Percentiles rank a stretch among this genome's conserved stretches.
These are phyloP conservation scores for Paramecium pentaurelia DNA, from an alignment of 73 alveolate genomes.

Conservation along the genomic window DNA sequence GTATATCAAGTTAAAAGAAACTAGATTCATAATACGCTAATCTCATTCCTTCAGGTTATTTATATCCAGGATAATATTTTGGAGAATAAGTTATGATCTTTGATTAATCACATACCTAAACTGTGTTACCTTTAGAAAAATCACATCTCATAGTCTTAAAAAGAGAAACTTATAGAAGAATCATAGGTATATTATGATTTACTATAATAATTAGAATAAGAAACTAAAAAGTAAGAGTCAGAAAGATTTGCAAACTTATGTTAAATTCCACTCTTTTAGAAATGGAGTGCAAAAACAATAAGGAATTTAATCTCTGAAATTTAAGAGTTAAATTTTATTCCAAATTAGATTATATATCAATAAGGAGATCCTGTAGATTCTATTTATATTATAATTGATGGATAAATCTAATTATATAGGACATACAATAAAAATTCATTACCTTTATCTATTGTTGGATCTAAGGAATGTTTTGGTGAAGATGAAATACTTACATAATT, in stretches of 20 bases:
- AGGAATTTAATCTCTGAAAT: background rate
- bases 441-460: background rate
- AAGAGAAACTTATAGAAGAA: slow-evolving; percentile 3
- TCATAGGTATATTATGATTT: background rate
- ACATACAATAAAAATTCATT: background rate
- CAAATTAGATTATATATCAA: background rate
- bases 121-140: slow-evolving; percentile 3
- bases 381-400: slow-evolving; percentile 20
- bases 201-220: background rate
- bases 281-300: slow-evolving; percentile 25
- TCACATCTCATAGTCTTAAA: background rate
- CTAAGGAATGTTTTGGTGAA: slow-evolving; percentile 18
- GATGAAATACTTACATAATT: background rate
- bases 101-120: slow-evolving; percentile 25
- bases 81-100: slow-evolving; percentile 53
- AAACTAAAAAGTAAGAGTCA: background rate
- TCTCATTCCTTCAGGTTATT: background rate
- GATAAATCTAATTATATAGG: background rate
- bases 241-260: background rate
- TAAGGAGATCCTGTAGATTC: slow-evolving; percentile 37
- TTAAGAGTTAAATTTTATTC: background rate
- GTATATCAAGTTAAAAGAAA: background rate
- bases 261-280: background rate
- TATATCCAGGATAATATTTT: slow-evolving; percentile 36
- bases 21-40: background rate